Evolutionary conservation across 2,329 filamentous ascomycete genomes (phyloP).

Genomic region (Penicillium capsulatum): DNA sequence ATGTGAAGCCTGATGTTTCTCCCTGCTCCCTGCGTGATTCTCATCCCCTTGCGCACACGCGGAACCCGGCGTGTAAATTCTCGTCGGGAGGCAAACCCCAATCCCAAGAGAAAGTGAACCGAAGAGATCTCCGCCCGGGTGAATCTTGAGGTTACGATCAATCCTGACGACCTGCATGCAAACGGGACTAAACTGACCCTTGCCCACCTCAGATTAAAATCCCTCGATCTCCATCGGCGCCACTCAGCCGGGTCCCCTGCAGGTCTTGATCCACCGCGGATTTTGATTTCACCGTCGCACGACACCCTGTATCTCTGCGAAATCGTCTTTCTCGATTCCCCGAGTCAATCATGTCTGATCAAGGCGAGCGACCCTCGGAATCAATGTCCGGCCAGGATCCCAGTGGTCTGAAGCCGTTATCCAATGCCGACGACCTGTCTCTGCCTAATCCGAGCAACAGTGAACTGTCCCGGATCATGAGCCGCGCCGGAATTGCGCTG

Average conservation of each 20-base stretch:
- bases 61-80: slow-evolving; percentile 18
- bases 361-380: slow-evolving; percentile 26
- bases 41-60: slow-evolving; percentile 15
- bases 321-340: slow-evolving; percentile 6
- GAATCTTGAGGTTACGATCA: neutral
- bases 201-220: slow-evolving; percentile 23
- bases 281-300: slow-evolving; percentile 4
- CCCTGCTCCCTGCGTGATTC: slow-evolving; percentile 5
- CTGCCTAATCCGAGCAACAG: slow-evolving; percentile 24
- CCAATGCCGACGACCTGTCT: slow-evolving; percentile 29
- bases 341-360: slow-evolving; percentile 27
- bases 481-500: slow-evolving; percentile 25
- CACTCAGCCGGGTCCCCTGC: slow-evolving; percentile 18
- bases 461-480: slow-evolving; percentile 29
- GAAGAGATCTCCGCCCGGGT: neutral
- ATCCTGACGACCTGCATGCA: slow-evolving; percentile 12
- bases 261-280: slow-evolving; percentile 7
- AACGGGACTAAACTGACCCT: slow-evolving; percentile 11
- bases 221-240: slow-evolving; percentile 19
- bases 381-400: slow-evolving; percentile 24
- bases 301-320: slow-evolving; percentile 1
- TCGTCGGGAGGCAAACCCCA: slow-evolving; percentile 7
- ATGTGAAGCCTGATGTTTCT: too few relatives aligned
- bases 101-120: neutral
- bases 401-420: slow-evolving; percentile 29